phyloP scores from a whole-genome alignment of 345 rosid genomes.

The Melastoma malabathricum region DNA sequence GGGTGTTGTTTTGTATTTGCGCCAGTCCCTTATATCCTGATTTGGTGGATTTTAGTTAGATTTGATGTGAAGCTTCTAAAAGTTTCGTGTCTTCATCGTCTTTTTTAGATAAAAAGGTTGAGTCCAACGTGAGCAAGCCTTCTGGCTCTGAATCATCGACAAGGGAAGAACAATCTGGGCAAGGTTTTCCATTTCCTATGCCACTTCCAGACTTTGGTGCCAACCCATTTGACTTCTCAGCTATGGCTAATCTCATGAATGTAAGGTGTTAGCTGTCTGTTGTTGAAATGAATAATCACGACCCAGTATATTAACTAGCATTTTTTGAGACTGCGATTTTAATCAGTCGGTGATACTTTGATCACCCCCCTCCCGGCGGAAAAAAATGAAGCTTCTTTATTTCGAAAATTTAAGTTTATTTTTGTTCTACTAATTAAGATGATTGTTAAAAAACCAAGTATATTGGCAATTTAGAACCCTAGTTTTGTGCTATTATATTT shows the following conservation, averaged over 20 bases:
- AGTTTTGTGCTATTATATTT: no score
- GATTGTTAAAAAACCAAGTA: no score
- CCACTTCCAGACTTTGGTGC: slow-evolving; percentile 22
- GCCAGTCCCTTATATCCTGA: no score
- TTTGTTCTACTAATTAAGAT: neutral
- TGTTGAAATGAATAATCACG: no score
- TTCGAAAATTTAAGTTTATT: neutral
- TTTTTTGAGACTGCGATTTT: no score
- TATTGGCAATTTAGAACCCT: no score
- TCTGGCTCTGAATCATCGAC: slow-evolving; percentile 41
- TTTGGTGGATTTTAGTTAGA: neutral
- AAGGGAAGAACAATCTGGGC: slow-evolving; percentile 31
- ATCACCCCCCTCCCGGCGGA: no score
- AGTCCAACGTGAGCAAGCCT: slow-evolving; percentile 23
- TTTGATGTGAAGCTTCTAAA: neutral
- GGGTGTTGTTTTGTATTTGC: no score
- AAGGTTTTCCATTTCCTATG: slow-evolving; percentile 20
- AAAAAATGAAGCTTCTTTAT: no score
- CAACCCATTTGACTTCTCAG: slow-evolving; percentile 84
- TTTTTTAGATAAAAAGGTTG: slow-evolving; percentile 40
- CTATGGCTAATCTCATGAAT: slow-evolving; percentile 66
- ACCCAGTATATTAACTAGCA: no score
- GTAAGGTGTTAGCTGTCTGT: slow-evolving; percentile 14
- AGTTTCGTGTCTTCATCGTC: neutral
- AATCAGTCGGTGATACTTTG: no score